Evolutionary conservation across 352 stramenopile genomes (phyloP).

Genomic region (Phytophthora fragariae): DNA sequence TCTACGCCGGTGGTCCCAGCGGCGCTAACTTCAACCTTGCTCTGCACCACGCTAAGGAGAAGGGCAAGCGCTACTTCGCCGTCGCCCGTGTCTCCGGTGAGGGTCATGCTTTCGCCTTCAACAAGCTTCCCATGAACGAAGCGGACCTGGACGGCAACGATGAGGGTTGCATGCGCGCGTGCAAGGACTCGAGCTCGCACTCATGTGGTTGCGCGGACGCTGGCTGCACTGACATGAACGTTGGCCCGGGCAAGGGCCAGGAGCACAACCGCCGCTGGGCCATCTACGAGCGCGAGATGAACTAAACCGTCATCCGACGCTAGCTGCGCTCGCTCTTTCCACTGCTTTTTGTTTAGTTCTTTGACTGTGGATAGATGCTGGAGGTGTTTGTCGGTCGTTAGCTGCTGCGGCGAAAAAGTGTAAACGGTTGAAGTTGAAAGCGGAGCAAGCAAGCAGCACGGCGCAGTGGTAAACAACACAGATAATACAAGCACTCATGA

Average conservation of each 20-base stretch:
- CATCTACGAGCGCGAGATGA: constrained; percentile 79
- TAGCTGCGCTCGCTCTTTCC: constrained; percentile 8
- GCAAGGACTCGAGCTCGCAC: constrained; percentile 77
- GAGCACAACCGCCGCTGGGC: constrained; percentile 92
- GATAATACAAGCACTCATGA: constrained; percentile 33
- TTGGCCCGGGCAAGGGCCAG: constrained; percentile 74
- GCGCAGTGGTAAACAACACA: constrained; percentile 18
- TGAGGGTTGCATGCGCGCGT: constrained; percentile 80
- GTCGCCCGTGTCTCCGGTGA: constrained; percentile 80
- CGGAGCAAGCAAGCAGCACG: constrained; percentile 19
- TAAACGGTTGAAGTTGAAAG: constrained; percentile 36
- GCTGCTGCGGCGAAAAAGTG: constrained; percentile 29
- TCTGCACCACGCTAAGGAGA: constrained; percentile 82
- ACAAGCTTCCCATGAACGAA: constrained; percentile 76
- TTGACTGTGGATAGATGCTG: constrained; percentile 39
- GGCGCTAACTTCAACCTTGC: constrained; percentile 93
- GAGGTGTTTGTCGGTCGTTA: constrained; percentile 18
- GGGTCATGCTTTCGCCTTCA: constrained; percentile 92
- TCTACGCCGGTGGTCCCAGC: constrained; percentile 88
- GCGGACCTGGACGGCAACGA: constrained; percentile 82
- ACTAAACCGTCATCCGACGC: constrained; percentile 22
- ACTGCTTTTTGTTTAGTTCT: constrained; percentile 33
- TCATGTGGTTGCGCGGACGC: constrained; percentile 88
- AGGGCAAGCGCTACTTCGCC: constrained; percentile 90
- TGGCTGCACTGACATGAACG: constrained; percentile 77